Base-by-base conservation (phyloP, 1,139 yeast genomes). In the Kluyveromyces sp. region DNA sequence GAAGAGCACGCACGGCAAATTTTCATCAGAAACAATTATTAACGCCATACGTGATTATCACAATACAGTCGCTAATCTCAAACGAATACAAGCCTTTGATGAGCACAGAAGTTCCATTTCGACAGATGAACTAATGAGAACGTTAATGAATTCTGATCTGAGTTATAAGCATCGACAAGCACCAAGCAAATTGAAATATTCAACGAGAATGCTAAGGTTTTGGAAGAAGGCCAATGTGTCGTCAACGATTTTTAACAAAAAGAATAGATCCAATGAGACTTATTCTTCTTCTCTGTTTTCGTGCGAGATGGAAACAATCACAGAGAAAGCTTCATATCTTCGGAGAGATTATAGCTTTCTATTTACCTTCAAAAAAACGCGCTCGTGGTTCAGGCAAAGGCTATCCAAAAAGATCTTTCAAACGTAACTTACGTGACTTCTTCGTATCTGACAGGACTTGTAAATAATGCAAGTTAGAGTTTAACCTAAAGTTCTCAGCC, bases 101-200 rank as follows among this genome's bases (percentile, higher is more conserved):
- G n/a, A 19, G 12, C 36, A 33, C 15, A n/a, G 36, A 15, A 15
- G 17, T 11, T 33, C 36, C 22, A 33, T 33, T n/a, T 33, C 36
- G 17, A 33, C 36, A 33, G 22, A 33, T 15, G 19, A 11, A 7
- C 17, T 33, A 8, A n/a, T 33, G 20, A 16, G 18, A 6, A 19
- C n/a, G 4, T 13, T 33, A 16, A n/a, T 33, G 20, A n/a, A n/a
- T n/a, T n/a, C 9, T 4, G 22, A 30, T 30, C 7, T n/a, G 12
- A 7, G n/a, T 8, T n/a, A 15, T 7, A 30, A 7, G 33, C n/a
- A 30, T 6, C 9, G 33, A 30, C 7, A 30, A 12, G 7, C 13
- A 6, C 13, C 7, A 12, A 1, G 16, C 12, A 30, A 7, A n/a
- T 15, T 30, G 26, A 22, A 22, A 6, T 22, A 9, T 9, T 22